phyloP scores from a whole-genome alignment of 2,329 filamentous ascomycete genomes.

The Colletotrichum chlorophyti region DNA sequence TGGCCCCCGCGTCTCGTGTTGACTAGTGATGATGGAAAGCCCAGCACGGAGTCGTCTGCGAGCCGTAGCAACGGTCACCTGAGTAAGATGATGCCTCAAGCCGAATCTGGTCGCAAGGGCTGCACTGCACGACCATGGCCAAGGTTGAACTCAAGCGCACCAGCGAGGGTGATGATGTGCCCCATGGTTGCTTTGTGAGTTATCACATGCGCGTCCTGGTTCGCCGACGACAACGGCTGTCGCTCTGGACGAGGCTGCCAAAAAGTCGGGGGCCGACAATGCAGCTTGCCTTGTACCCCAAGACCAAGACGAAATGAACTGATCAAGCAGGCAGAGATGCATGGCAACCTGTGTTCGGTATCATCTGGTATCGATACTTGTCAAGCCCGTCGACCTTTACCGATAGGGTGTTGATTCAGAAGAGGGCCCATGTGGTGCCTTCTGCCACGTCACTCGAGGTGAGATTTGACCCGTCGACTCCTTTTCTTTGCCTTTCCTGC shows the following conservation, averaged over 20 bases:
- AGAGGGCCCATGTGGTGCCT: slow-evolving; percentile 10
- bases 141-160: slow-evolving; percentile 11
- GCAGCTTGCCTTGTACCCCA: slow-evolving; percentile 5
- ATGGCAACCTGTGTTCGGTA: slow-evolving; percentile 8
- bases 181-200: slow-evolving; percentile 12
- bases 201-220: slow-evolving; percentile 15
- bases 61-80: slow-evolving; percentile 5
- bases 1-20: slow-evolving; percentile 26
- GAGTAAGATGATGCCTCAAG: neutral
- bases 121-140: neutral
- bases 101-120: too few relatives aligned
- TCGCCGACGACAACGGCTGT: neutral
- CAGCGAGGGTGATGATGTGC: slow-evolving; percentile 16
- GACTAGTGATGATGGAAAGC: neutral
- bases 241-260: neutral
- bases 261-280: slow-evolving; percentile 1
- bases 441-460: slow-evolving; percentile 25
- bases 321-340: neutral
- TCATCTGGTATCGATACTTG: slow-evolving; percentile 14
- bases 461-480: slow-evolving; percentile 26
- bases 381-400: neutral
- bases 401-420: slow-evolving; percentile 3
- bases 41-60: neutral
- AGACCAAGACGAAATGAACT: neutral
- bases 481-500: neutral